A percentile compares a stretch with the other conserved stretches of the same genome.
Evolutionary conservation across 164 flowering plant genomes (phyloP).

Genomic region (Liriodendron chinense): DNA sequence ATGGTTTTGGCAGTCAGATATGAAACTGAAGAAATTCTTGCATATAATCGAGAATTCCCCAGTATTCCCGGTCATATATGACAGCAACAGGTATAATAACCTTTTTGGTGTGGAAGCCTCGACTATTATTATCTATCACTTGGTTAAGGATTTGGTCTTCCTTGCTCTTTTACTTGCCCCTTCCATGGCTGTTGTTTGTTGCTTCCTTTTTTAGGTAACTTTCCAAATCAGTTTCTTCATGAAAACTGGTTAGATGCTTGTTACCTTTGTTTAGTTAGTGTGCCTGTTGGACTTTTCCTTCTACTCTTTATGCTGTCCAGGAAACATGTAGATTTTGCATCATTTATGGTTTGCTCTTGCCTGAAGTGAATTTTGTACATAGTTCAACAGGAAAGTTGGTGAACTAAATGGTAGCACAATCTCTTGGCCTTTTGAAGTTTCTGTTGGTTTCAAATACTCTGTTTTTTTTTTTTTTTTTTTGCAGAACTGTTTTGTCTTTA

Average conservation of each 20-base stretch:
- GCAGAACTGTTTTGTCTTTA: slow-evolving; percentile 89
- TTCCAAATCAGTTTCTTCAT: not conserved
- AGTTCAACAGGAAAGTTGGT: not conserved
- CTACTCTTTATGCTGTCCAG: no score
- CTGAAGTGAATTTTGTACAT: not conserved
- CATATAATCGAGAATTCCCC: slow-evolving; percentile 90
- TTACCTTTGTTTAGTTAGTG: not conserved
- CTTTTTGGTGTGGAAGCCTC: not conserved
- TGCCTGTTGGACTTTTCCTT: not conserved
- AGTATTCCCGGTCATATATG: slow-evolving; percentile 83
- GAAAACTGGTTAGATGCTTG: not conserved
- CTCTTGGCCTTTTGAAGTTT: not conserved
- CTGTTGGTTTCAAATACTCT: not conserved
- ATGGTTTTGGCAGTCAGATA: slow-evolving; percentile 65
- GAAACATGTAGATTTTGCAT: not conserved
- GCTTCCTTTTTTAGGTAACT: not conserved
- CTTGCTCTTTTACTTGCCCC: not conserved
- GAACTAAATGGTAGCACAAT: not conserved
- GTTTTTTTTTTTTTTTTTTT: slow-evolving; percentile 8
- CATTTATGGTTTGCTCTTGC: not conserved
- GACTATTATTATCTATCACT: not conserved
- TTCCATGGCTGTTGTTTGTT: not conserved
- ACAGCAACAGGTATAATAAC: slow-evolving; percentile 58
- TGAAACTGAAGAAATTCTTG: slow-evolving; percentile 91
- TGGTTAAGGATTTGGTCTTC: not conserved